A percentile compares a stretch with the other conserved stretches of the same genome.
Evolutionary conservation across 2,329 filamentous ascomycete genomes (phyloP).

Genomic region (Trichoderma breve): DNA sequence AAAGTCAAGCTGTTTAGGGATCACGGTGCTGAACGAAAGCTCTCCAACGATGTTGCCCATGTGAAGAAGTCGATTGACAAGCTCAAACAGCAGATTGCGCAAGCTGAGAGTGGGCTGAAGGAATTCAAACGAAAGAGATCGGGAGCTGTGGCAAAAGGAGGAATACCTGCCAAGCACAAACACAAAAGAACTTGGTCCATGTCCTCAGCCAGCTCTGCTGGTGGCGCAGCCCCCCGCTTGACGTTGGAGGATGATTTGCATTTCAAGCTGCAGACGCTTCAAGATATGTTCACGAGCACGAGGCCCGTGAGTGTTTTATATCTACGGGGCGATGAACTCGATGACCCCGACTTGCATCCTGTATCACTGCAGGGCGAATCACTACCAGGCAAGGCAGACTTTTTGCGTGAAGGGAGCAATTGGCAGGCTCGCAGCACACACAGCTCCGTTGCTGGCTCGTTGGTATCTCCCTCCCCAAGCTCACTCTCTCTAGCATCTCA

Average conservation of each 20-base stretch:
- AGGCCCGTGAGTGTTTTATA: conserved; percentile 75
- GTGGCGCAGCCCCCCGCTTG: conserved; percentile 43
- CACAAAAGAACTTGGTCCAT: conserved; percentile 96
- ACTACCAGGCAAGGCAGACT: conserved; percentile 55
- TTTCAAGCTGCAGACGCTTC: conserved; percentile 71
- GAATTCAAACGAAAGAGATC: conserved; percentile 65
- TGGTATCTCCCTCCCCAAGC: conserved; percentile 66
- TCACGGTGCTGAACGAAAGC: conserved; percentile 90
- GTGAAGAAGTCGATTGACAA: conserved; percentile 97
- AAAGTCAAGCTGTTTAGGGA: conserved; percentile 97
- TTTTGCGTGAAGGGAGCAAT: conserved; percentile 44
- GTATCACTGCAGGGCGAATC: conserved; percentile 70
- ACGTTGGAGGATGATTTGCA: conserved; percentile 73
- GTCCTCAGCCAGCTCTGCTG: conserved; percentile 69
- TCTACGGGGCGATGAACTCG: conserved; percentile 70
- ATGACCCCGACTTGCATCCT: conserved; percentile 77
- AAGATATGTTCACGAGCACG: conserved; percentile 88
- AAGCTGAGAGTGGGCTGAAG: conserved; percentile 67
- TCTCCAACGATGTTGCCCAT: conserved; percentile 91
- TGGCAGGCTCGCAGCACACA: conserved; percentile 54
- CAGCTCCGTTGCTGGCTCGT: conserved; percentile 59
- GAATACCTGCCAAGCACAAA: conserved; percentile 75
- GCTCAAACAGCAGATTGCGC: conserved; percentile 86
- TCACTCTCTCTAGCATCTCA: conserved; percentile 62
- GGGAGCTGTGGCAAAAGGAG: conserved; percentile 46